phyloP scores from a whole-genome alignment of 1,139 yeast genomes.

The Yamadazyma spencermartinsiae region DNA sequence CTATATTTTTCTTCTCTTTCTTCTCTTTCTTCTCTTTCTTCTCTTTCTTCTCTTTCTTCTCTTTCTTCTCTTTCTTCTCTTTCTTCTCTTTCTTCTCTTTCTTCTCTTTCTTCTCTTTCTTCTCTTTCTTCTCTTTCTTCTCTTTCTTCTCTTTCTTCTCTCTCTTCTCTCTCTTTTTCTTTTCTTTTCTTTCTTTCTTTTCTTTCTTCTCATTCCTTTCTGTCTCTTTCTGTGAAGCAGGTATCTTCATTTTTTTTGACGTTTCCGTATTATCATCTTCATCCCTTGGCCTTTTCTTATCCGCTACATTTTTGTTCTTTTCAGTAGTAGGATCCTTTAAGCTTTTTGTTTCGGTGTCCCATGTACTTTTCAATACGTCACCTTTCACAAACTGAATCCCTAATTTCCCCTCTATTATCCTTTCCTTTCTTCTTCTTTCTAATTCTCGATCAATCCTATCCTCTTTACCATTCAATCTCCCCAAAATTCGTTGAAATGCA shows the following conservation, averaged over 20 bases:
- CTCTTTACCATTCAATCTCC: conserved; percentile 80
- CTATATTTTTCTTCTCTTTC: conserved; percentile 3
- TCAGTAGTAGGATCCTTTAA: conserved; percentile 28
- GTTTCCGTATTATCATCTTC: conserved; percentile 23
- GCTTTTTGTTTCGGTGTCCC: conserved; percentile 64
- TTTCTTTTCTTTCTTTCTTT: conserved; percentile 23
- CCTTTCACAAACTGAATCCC: conserved; percentile 88
- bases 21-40: conserved; percentile 23
- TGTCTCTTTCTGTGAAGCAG: conserved; percentile 15
- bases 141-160: conserved; percentile 20
- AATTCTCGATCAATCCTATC: conserved; percentile 56
- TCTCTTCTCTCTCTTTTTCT: conserved; percentile 11
- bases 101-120: conserved; percentile 25
- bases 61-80: conserved; percentile 26
- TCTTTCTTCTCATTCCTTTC: conserved; percentile 25
- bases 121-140: conserved; percentile 22
- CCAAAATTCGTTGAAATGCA: conserved; percentile 86
- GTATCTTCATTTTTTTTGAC: conserved; percentile 12
- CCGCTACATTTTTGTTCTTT: conserved; percentile 16
- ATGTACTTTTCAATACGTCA: conserved; percentile 77
- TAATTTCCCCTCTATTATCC: conserved; percentile 74
- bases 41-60: conserved; percentile 21
- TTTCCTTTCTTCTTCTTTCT: conserved; percentile 65
- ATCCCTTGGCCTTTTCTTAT: conserved; percentile 15
- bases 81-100: conserved; percentile 23